Percentiles rank a stretch among this genome's conserved stretches.
Conservation (phyloP, 768 basidiomycete species). For the Boletus speciosus region DNA sequence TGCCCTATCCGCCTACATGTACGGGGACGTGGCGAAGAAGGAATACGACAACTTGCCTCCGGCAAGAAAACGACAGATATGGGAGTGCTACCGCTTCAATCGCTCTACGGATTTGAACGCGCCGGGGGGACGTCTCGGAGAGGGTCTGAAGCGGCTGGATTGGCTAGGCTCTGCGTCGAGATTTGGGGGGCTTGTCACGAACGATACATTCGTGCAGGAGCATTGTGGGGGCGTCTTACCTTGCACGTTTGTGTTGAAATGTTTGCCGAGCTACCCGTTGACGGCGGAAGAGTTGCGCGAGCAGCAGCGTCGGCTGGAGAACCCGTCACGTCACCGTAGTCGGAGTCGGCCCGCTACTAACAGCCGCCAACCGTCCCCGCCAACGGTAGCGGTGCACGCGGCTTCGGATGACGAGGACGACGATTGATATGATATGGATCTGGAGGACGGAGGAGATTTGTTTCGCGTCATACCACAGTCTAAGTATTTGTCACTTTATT, state of each 20-base stretch:
- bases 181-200: constrained; percentile 58
- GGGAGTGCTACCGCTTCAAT: constrained; percentile 58
- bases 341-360: constrained; percentile 14
- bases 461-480: constrained; percentile 11
- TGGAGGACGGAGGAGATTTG: not conserved
- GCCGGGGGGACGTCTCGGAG: constrained; percentile 65
- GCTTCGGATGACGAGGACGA: constrained; percentile 14
- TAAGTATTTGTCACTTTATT: constrained; percentile 29
- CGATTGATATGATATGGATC: not conserved
- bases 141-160: constrained; percentile 63
- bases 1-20: constrained; percentile 47
- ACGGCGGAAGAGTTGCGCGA: constrained; percentile 50
- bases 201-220: constrained; percentile 42
- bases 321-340: constrained; percentile 18
- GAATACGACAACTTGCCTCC: constrained; percentile 48
- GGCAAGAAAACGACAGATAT: constrained; percentile 40
- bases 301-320: constrained; percentile 37
- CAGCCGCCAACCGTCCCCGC: constrained; percentile 22
- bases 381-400: constrained; percentile 8
- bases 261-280: constrained; percentile 43
- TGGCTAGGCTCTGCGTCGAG: constrained; percentile 56
- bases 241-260: constrained; percentile 58
- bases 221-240: constrained; percentile 49
- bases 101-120: constrained; percentile 60
- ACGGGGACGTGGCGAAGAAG: constrained; percentile 44